Percentiles rank a stretch among this genome's conserved stretches.
Evolutionary conservation across 768 basidiomycete species (phyloP).

Genomic region (Auriscalpium orientale): DNA sequence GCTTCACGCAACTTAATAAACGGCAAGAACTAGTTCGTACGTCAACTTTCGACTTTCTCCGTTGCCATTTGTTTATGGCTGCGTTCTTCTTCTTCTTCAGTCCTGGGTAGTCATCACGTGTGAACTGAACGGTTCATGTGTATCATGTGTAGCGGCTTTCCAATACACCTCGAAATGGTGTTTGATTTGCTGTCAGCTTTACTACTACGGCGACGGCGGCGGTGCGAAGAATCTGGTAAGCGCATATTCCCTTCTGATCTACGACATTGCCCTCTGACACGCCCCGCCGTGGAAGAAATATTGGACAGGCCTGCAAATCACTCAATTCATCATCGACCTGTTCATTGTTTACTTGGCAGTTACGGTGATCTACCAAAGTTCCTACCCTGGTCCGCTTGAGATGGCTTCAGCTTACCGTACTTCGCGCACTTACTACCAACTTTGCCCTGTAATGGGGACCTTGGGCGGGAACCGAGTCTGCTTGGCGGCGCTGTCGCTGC

Average conservation of each 20-base stretch:
- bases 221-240: conserved; percentile 93
- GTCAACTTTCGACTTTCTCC: neutral
- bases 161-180: neutral
- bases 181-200: conserved; percentile 49
- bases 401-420: conserved; percentile 60
- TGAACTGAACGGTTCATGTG: conserved; percentile 94
- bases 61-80: neutral
- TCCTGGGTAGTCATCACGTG: conserved; percentile 93
- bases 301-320: conserved; percentile 92
- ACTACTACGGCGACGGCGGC: conserved; percentile 96
- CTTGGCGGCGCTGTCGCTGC: conserved; percentile 89
- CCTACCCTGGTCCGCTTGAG: neutral
- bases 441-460: conserved; percentile 69
- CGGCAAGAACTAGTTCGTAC: conserved; percentile 88
- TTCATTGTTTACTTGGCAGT: conserved; percentile 91
- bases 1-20: conserved; percentile 92
- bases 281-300: conserved; percentile 91
- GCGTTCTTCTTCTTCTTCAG: conserved; percentile 40
- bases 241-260: neutral
- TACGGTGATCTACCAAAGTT: conserved; percentile 36
- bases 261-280: conserved; percentile 1
- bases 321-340: conserved; percentile 91
- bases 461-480: conserved; percentile 89
- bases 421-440: conserved; percentile 51
- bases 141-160: conserved; percentile 76